A percentile compares a stretch with the other conserved stretches of the same genome.
These are phyloP conservation scores for Przewalskia tangutica DNA, from an alignment of 257 asterid species.

Conservation along the genomic window DNA sequence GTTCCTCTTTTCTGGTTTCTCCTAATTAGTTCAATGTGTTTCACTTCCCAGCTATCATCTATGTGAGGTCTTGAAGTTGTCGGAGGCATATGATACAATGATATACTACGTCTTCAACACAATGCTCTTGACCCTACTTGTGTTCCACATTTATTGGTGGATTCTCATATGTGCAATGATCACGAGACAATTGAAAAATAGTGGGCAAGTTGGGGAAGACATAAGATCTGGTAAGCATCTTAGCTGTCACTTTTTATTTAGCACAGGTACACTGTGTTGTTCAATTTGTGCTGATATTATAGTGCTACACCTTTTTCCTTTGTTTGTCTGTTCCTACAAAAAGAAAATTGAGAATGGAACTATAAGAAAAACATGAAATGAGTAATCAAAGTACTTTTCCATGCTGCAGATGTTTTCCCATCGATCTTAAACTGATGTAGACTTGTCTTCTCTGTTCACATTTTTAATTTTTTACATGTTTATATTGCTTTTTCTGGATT, in stretches of 20 bases:
- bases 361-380: background rate
- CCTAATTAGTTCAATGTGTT: conserved; percentile 3
- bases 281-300: background rate
- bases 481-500: background rate
- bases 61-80: conserved; percentile 34
- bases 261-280: background rate
- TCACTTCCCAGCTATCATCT: conserved; percentile 47
- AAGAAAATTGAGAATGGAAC: background rate
- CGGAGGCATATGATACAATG: conserved; percentile 20
- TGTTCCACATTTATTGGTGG: conserved; percentile 98
- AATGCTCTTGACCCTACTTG: conserved; percentile 62
- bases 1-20: conserved; percentile 30
- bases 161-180: conserved; percentile 76
- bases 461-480: background rate
- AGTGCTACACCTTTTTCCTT: background rate
- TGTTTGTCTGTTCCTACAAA: background rate
- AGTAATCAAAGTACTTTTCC: background rate
- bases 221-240: conserved; percentile 69
- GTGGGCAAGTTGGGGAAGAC: conserved; percentile 95
- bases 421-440: background rate
- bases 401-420: background rate
- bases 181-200: conserved; percentile 64
- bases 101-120: conserved; percentile 78
- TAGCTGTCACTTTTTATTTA: background rate
- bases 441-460: background rate